phyloP scores from a whole-genome alignment of 805 yeast genomes.

The Candida argentea region DNA sequence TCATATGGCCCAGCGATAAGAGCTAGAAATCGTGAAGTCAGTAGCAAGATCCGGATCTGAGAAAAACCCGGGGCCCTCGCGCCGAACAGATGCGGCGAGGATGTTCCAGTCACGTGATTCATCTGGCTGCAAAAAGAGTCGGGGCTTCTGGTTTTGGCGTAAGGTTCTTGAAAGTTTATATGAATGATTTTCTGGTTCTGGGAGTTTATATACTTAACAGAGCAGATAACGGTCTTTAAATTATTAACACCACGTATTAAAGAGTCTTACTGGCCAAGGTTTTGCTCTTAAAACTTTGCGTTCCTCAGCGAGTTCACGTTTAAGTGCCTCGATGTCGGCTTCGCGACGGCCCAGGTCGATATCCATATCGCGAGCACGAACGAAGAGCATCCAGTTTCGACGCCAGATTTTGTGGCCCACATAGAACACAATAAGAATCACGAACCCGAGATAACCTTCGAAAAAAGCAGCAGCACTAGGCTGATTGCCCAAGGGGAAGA shows the following conservation, averaged over 20 bases:
- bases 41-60: too few species aligned
- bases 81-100: too few species aligned
- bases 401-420: constrained; percentile 19
- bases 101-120: too few species aligned
- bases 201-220: too few species aligned
- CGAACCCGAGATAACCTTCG: constrained; percentile 16
- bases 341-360: constrained; percentile 20
- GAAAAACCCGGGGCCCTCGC: too few species aligned
- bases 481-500: constrained; percentile 15
- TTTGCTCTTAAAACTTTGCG: constrained; percentile 19
- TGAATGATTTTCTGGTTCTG: neutral
- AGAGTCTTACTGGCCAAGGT: constrained; percentile 26
- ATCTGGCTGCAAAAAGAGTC: too few species aligned
- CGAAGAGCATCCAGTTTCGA: constrained; percentile 15
- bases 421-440: constrained; percentile 14
- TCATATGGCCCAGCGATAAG: too few species aligned
- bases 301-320: constrained; percentile 21
- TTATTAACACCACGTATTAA: too few species aligned
- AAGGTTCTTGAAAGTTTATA: neutral
- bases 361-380: constrained; percentile 14
- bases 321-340: constrained; percentile 16
- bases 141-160: neutral
- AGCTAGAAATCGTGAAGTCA: too few species aligned
- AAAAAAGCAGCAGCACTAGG: constrained; percentile 16
- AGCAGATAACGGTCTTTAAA: too few species aligned